These are phyloP conservation scores for Trichoderma reesei DNA, from an alignment of 495 filamentous ascomycete genomes.

Conservation along the genomic window DNA sequence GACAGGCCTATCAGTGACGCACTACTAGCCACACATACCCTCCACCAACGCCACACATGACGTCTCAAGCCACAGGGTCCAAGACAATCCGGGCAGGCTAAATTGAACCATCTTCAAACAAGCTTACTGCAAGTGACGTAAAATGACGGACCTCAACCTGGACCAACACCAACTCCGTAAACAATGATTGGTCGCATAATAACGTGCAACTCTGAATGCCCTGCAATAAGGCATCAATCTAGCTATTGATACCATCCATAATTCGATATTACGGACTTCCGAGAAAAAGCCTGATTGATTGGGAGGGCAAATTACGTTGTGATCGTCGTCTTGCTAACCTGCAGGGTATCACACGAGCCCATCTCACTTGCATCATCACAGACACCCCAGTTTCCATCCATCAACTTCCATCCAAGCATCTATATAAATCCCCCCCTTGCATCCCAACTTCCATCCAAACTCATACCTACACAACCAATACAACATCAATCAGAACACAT, in stretches of 20 bases:
- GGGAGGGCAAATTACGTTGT: background rate
- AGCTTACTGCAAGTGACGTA: constrained; percentile 5
- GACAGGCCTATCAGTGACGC: background rate
- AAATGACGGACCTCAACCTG: background rate
- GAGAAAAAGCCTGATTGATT: no score
- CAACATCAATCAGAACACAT: background rate
- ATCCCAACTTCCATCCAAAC: background rate
- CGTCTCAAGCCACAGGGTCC: constrained; percentile 1
- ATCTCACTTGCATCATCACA: background rate
- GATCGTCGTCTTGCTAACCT: background rate
- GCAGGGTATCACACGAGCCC: background rate
- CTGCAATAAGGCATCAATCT: no score
- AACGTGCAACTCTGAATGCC: no score
- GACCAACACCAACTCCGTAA: background rate
- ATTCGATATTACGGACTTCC: no score
- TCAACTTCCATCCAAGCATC: background rate
- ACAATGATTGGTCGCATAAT: background rate
- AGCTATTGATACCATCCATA: no score
- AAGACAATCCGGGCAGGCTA: background rate
- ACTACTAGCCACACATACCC: background rate
- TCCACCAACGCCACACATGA: background rate
- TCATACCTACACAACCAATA: background rate
- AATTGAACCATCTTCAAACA: background rate
- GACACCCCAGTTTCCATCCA: background rate
- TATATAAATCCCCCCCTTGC: background rate